Conservation (phyloP, 139 green algal species). For the Zygnema cylindricum region DNA sequence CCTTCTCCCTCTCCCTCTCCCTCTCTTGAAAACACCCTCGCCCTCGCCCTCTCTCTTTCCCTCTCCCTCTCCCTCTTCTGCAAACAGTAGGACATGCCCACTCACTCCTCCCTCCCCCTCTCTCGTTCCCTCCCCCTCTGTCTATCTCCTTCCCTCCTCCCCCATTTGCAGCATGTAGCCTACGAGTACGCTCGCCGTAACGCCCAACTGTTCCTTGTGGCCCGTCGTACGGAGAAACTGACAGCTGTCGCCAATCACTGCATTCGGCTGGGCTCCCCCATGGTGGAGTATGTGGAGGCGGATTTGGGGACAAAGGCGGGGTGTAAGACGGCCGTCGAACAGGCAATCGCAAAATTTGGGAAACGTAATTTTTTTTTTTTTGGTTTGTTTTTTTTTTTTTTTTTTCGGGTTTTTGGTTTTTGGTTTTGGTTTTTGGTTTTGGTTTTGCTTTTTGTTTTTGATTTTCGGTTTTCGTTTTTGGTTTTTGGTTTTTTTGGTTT, state of each 20-base stretch:
- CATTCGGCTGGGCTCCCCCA: neutral
- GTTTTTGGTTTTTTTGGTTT: no score
- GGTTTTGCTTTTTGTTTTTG: no score
- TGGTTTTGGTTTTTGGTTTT: no score
- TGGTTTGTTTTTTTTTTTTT: no score
- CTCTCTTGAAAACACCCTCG: no score
- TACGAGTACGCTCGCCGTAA: conserved; percentile 48
- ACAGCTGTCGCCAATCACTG: conserved; percentile 40
- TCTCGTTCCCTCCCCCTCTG: no score
- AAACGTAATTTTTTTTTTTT: no score
- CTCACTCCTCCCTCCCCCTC: neutral
- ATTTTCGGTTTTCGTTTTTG: no score
- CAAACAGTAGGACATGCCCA: neutral
- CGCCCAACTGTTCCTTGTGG: conserved; percentile 37
- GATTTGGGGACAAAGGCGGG: conserved; percentile 51
- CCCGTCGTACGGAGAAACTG: conserved; percentile 35
- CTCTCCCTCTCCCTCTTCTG: neutral
- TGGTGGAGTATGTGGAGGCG: conserved; percentile 12
- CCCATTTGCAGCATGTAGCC: conserved; percentile 39
- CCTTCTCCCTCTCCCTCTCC: no score
- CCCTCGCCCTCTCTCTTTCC: no score
- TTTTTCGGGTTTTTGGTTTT: no score
- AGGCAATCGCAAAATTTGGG: conserved; percentile 32
- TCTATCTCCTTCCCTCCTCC: neutral
- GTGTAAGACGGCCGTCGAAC: conserved; percentile 44